phyloP scores from a whole-genome alignment of 139 green algal species.

The Chlorella sp. region DNA sequence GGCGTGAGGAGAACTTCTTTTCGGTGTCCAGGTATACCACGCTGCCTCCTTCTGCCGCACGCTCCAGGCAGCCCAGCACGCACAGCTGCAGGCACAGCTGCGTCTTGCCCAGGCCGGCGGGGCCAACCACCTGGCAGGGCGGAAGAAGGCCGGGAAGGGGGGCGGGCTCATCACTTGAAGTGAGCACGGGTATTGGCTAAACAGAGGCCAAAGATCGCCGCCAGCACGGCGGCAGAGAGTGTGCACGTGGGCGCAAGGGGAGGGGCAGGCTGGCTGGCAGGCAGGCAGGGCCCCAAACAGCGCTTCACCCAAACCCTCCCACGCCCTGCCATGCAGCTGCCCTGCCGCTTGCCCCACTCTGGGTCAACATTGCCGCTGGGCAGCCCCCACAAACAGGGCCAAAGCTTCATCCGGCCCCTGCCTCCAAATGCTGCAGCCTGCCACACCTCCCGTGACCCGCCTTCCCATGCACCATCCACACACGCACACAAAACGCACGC shows the following conservation, averaged over 20 bases:
- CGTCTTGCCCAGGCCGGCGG: conserved; percentile 72
- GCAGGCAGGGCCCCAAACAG: neutral
- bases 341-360: too few relatives aligned
- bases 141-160: neutral
- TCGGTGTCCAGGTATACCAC: conserved; percentile 86
- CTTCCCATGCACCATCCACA: neutral
- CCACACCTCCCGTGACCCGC: neutral
- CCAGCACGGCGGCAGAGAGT: too few relatives aligned
- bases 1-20: conserved; percentile 71
- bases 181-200: neutral
- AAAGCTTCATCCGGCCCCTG: neutral
- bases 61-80: conserved; percentile 35
- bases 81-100: conserved; percentile 50
- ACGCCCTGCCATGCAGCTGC: too few relatives aligned
- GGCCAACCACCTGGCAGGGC: conserved; percentile 55
- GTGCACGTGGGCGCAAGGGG: neutral
- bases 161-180: neutral
- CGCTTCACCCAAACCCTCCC: neutral
- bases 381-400: neutral
- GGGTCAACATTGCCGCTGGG: neutral
- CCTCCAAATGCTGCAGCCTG: neutral
- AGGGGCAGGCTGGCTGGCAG: neutral
- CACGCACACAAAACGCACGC: too few relatives aligned
- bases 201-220: neutral
- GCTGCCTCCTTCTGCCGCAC: conserved; percentile 10